Base-by-base conservation (phyloP, 129 eudicot genomes). In the Sambucus nigra region DNA sequence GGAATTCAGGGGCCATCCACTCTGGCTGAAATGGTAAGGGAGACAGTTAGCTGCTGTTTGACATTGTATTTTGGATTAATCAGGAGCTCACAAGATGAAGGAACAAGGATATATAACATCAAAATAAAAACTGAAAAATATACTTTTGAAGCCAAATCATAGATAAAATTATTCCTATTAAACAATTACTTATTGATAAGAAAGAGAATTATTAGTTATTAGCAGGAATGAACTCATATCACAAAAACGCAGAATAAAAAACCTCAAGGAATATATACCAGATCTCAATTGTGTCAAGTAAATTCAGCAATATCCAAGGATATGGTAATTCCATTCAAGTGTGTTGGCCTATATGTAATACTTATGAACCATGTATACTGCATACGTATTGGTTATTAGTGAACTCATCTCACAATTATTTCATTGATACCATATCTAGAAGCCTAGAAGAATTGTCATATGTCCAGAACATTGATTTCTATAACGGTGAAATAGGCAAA, bases 1-100 rank as follows among this genome's bases (percentile, higher is more conserved):
- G 83, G 59, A 86, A 77, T 65, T 91, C 99, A 40, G 99, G 99
- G 53, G 99, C 99, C 99, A 91, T 91, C 99, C 99, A 91, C 76
- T 91, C 99, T 16, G 99, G 95, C 99, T 86, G 94, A 49, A 62
- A 77, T 47, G 20, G 28, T 69, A 68, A 63, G 63, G 48, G 67
- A 51, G 25, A 60, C 58, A 24, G 59, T 65, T 69, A 70, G 42
- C 48, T 65, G 70, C 53, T 38, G 47, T 60, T 48, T 57, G 54
- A 49, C 25, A 32, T 72, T 58, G 33, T 25, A 32, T 22, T 5
- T 13, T 20, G 35, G 58, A 33, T 32, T 24, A 5, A 35, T 2
- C 26, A 19, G 29, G 28, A 15, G 49, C 40, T 7, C 25, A 18
- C 44, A 17, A 38, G 20, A 42, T 12, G 17, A 17, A n/a, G 41